Evolutionary conservation across 2,329 filamentous ascomycete genomes (phyloP).

Genomic region (Nemania serpens): DNA sequence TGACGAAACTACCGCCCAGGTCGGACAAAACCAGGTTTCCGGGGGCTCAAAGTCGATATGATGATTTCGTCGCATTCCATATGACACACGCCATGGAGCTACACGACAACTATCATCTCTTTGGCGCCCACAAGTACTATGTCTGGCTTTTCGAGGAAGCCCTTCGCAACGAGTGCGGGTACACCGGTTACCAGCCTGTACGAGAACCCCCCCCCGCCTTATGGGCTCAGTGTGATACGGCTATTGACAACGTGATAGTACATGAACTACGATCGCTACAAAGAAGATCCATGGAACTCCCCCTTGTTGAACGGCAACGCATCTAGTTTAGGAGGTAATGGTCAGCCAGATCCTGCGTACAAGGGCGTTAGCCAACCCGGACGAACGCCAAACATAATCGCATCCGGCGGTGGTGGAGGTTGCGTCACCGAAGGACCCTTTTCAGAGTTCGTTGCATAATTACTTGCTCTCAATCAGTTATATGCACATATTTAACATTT

Average conservation of each 20-base stretch:
- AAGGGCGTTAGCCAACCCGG: conserved; percentile 38
- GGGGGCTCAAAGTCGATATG: conserved; percentile 40
- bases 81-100: conserved; percentile 39
- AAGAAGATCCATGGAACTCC: conserved; percentile 52
- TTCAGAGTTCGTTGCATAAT: conserved; percentile 40
- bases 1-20: conserved; percentile 38
- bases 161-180: conserved; percentile 42
- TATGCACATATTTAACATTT: not conserved
- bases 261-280: conserved; percentile 57
- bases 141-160: conserved; percentile 41
- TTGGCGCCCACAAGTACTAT: conserved; percentile 41
- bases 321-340: conserved; percentile 55
- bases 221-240: not conserved
- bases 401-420: conserved; percentile 57
- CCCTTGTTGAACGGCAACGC: conserved; percentile 60
- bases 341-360: conserved; percentile 38
- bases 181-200: conserved; percentile 42
- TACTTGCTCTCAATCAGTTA: not conserved
- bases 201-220: not conserved
- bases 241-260: conserved; percentile 43
- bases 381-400: conserved; percentile 47
- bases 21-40: conserved; percentile 34
- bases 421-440: conserved; percentile 58
- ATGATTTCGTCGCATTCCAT: conserved; percentile 41
- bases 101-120: conserved; percentile 37